Percentiles rank a stretch among this genome's conserved stretches.
Conservation (phyloP, 805 yeast species). For the Ogataea nakhonphanomensis region DNA sequence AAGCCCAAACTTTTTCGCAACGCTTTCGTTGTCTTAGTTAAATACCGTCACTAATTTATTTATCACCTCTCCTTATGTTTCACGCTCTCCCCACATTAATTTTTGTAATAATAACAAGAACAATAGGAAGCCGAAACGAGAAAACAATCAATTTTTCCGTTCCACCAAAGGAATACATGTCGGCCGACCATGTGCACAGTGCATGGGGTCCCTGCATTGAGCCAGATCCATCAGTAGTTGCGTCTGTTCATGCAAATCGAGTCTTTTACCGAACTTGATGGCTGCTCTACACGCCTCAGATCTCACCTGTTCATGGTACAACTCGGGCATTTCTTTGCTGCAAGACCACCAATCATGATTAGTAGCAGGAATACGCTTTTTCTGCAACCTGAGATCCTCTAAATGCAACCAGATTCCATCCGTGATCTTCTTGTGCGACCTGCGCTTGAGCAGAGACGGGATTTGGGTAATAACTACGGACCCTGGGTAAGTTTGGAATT, state of each 20-base stretch:
- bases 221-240: slow-evolving; percentile 41
- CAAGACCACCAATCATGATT: slow-evolving; percentile 36
- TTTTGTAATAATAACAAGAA: slow-evolving; percentile 3
- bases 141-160: slow-evolving; percentile 1
- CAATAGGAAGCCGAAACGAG: slow-evolving; percentile 1
- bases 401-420: slow-evolving; percentile 42
- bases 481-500: slow-evolving; percentile 2
- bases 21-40: background rate
- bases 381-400: slow-evolving; percentile 37
- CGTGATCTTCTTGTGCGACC: slow-evolving; percentile 32
- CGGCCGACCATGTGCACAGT: slow-evolving; percentile 88
- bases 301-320: slow-evolving; percentile 48
- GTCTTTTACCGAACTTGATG: slow-evolving; percentile 63
- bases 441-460: slow-evolving; percentile 3
- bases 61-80: slow-evolving; percentile 6
- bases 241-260: slow-evolving; percentile 43
- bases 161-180: slow-evolving; percentile 51
- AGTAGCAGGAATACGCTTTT: slow-evolving; percentile 20
- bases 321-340: slow-evolving; percentile 45
- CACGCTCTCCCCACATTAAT: slow-evolving; percentile 5
- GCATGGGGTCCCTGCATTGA: slow-evolving; percentile 59
- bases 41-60: slow-evolving; percentile 3
- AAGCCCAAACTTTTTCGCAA: background rate
- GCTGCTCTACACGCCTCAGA: slow-evolving; percentile 68
- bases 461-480: slow-evolving; percentile 43